Evolutionary conservation across 352 stramenopile genomes (phyloP).

Genomic region (Pythium vanterpoolii): DNA sequence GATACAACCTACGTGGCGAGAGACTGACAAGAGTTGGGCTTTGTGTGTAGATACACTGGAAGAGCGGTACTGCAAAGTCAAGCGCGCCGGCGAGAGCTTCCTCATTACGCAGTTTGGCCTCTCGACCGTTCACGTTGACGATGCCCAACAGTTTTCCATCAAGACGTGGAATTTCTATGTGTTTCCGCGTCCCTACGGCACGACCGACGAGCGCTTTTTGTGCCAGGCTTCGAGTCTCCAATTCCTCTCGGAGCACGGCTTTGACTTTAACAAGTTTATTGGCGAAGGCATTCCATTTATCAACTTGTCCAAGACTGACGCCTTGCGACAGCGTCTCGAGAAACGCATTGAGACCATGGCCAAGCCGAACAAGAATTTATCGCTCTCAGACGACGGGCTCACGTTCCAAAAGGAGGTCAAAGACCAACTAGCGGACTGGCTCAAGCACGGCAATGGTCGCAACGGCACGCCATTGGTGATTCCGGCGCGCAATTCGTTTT

Average conservation of each 20-base stretch:
- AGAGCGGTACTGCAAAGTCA: constrained; percentile 73
- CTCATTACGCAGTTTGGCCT: constrained; percentile 82
- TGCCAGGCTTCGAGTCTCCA: constrained; percentile 79
- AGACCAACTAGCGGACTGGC: constrained; percentile 46
- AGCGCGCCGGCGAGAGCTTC: constrained; percentile 72
- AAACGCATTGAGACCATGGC: constrained; percentile 53
- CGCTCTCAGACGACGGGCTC: constrained; percentile 42
- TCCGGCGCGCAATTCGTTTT: constrained; percentile 64
- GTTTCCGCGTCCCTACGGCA: constrained; percentile 63
- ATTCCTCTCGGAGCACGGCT: constrained; percentile 80
- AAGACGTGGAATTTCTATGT: constrained; percentile 89
- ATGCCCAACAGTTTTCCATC: constrained; percentile 51
- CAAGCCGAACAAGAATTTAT: constrained; percentile 56
- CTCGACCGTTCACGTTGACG: constrained; percentile 66
- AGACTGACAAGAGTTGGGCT: neutral
- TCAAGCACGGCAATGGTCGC: constrained; percentile 38
- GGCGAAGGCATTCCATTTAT: constrained; percentile 78
- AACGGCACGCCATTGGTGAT: constrained; percentile 54
- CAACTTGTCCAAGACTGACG: constrained; percentile 45
- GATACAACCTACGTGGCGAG: neutral
- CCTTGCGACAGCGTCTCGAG: constrained; percentile 52
- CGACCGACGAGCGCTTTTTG: constrained; percentile 69
- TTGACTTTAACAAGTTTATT: constrained; percentile 89
- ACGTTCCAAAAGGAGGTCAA: constrained; percentile 35
- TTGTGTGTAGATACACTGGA: constrained; percentile 60